These are phyloP conservation scores for Rhynchosporium secalis DNA, from an alignment of 2,329 filamentous ascomycete genomes.

Conservation along the genomic window DNA sequence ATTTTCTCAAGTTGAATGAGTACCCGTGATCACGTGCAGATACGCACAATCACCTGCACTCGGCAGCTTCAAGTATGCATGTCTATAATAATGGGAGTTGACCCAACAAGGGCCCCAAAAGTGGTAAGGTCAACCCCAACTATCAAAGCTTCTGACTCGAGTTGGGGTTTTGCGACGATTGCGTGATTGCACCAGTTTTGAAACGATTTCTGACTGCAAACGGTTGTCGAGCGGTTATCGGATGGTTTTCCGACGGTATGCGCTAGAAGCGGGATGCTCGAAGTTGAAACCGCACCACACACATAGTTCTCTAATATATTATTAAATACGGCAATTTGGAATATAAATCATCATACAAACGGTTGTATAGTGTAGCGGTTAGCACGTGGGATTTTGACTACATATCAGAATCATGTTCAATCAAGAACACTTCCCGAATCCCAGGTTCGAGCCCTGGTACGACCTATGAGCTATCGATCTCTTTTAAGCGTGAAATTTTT, in stretches of 20 bases:
- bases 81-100: too few species aligned
- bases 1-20: too few species aligned
- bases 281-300: too few species aligned
- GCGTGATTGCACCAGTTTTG: too few species aligned
- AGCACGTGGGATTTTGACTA: conserved; percentile 20
- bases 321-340: too few species aligned
- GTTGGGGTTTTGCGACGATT: background rate
- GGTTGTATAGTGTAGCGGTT: conserved; percentile 20
- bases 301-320: background rate
- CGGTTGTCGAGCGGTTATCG: background rate
- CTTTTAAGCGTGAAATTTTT: background rate
- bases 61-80: too few species aligned
- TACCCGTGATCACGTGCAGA: too few species aligned
- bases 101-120: too few species aligned
- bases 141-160: background rate
- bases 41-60: too few species aligned
- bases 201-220: background rate
- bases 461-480: conserved; percentile 12
- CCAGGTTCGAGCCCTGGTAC: conserved; percentile 19
- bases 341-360: too few species aligned
- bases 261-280: too few species aligned
- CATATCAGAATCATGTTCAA: conserved; percentile 18
- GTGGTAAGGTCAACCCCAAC: too few species aligned
- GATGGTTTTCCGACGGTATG: background rate
- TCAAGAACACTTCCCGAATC: conserved; percentile 17